Conservation (phyloP, 352 stramenopile genomes). For the Globisporangium abappressorium region DNA sequence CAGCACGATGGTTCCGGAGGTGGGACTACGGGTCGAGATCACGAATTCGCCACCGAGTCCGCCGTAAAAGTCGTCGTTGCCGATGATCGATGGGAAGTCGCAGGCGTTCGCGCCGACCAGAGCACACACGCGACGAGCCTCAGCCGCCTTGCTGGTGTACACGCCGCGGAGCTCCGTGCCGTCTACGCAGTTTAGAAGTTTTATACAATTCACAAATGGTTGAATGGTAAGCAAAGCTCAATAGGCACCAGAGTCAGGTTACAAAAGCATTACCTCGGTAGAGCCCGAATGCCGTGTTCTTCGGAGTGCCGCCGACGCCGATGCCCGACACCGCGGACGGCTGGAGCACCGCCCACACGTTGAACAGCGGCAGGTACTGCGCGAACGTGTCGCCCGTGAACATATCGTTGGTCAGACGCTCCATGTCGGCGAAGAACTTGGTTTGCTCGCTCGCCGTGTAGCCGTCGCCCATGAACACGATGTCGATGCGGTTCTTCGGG, state of each 20-base stretch:
- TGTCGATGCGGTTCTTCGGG: slow-evolving; percentile 34
- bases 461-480: slow-evolving; percentile 46
- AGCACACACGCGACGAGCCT: slow-evolving; percentile 14
- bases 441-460: slow-evolving; percentile 28
- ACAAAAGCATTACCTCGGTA: slow-evolving; percentile 28
- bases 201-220: neutral
- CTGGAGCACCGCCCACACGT: slow-evolving; percentile 26
- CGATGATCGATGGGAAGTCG: slow-evolving; percentile 36
- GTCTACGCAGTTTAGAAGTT: neutral
- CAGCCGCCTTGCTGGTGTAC: slow-evolving; percentile 16
- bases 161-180: slow-evolving; percentile 21
- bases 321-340: slow-evolving; percentile 27
- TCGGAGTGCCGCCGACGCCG: slow-evolving; percentile 12
- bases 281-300: slow-evolving; percentile 24
- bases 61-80: slow-evolving; percentile 39
- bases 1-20: slow-evolving; percentile 30
- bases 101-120: slow-evolving; percentile 13
- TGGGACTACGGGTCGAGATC: slow-evolving; percentile 21
- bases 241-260: too few species aligned
- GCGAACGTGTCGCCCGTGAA: slow-evolving; percentile 30
- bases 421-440: slow-evolving; percentile 36
- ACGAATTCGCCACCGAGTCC: slow-evolving; percentile 41
- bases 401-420: slow-evolving; percentile 35
- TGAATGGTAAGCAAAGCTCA: too few species aligned
- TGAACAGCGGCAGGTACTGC: slow-evolving; percentile 31